Evolutionary conservation across 495 filamentous ascomycete genomes (phyloP).

Genomic region (Darksidea phi): DNA sequence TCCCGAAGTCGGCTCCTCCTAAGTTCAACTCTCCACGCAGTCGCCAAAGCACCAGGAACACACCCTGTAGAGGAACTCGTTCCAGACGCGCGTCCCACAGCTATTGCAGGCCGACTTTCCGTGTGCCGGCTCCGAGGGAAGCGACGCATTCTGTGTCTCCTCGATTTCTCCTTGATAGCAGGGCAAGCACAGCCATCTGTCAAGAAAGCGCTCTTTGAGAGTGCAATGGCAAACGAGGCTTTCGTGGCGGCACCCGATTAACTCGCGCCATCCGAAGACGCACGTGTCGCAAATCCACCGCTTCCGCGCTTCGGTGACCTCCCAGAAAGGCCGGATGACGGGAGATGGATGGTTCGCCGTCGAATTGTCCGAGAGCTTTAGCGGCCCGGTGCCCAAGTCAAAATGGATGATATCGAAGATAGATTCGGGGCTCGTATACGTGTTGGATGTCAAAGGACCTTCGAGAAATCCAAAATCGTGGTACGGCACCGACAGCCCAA

Average conservation of each 20-base stretch:
- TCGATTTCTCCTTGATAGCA: not conserved
- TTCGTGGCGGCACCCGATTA: not conserved
- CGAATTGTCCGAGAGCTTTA: not conserved
- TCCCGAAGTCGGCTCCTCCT: too few relatives aligned
- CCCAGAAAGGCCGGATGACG: not conserved
- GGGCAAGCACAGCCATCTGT: not conserved
- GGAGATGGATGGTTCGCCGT: conserved; percentile 3
- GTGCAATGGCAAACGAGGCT: not conserved
- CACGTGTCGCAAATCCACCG: not conserved
- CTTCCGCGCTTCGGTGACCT: not conserved
- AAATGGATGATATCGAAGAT: conserved; percentile 18
- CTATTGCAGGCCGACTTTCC: too few relatives aligned
- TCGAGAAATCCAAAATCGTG: conserved; percentile 25
- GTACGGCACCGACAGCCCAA: not conserved
- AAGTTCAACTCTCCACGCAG: too few relatives aligned
- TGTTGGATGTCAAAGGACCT: conserved; percentile 1
- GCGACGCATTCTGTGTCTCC: not conserved
- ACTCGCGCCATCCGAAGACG: not conserved
- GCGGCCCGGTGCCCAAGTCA: not conserved
- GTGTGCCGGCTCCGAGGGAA: too few relatives aligned
- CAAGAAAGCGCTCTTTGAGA: not conserved
- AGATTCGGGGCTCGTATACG: not conserved
- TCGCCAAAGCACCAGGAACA: too few relatives aligned
- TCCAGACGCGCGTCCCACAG: too few relatives aligned
- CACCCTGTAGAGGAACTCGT: too few relatives aligned